Percentiles rank a stretch among this genome's conserved stretches.
Evolutionary conservation across 2,329 filamentous ascomycete genomes (phyloP).

Genomic region (Cladorrhinum sp.): DNA sequence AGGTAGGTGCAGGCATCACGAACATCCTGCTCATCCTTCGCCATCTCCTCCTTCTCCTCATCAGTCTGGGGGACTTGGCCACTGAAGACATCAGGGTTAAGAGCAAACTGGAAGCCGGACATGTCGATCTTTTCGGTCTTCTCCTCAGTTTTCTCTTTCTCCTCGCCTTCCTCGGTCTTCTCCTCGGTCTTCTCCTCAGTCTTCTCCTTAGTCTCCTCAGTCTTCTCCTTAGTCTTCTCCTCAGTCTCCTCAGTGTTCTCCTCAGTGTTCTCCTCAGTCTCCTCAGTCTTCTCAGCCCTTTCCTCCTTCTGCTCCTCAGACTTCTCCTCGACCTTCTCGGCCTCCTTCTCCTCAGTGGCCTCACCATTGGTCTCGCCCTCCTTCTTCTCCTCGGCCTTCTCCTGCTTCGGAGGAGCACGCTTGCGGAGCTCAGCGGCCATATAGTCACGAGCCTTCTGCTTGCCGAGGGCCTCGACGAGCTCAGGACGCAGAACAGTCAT

Average conservation of each 20-base stretch:
- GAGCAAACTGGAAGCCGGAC: conserved; percentile 78
- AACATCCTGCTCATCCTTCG: conserved; percentile 83
- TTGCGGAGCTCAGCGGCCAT: conserved; percentile 74
- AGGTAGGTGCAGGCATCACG: conserved; percentile 79
- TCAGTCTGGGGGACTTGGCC: conserved; percentile 87
- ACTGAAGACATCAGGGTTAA: conserved; percentile 95
- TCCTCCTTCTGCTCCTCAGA: conserved; percentile 37
- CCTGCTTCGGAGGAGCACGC: conserved; percentile 45
- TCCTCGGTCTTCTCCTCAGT: conserved; percentile 40
- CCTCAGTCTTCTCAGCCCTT: conserved; percentile 68
- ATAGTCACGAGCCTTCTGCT: conserved; percentile 84
- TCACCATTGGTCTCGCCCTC: conserved; percentile 6
- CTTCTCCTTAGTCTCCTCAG: conserved; percentile 29
- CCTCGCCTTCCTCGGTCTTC: conserved; percentile 30
- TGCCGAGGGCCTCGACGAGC: conserved; percentile 81
- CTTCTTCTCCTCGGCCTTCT: conserved; percentile 24
- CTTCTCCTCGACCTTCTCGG: conserved; percentile 34
- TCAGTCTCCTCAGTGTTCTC: conserved; percentile 26
- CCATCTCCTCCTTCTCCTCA: conserved; percentile 80
- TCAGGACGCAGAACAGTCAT: conserved; percentile 94
- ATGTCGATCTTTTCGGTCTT: conserved; percentile 74
- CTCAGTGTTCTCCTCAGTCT: conserved; percentile 37
- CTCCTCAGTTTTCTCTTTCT: conserved; percentile 37
- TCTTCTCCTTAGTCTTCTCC: conserved; percentile 9
- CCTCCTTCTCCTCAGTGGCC: conserved; percentile 9